Conservation (phyloP, 2,329 filamentous ascomycete genomes). For the Nigrospora sphaerica region DNA sequence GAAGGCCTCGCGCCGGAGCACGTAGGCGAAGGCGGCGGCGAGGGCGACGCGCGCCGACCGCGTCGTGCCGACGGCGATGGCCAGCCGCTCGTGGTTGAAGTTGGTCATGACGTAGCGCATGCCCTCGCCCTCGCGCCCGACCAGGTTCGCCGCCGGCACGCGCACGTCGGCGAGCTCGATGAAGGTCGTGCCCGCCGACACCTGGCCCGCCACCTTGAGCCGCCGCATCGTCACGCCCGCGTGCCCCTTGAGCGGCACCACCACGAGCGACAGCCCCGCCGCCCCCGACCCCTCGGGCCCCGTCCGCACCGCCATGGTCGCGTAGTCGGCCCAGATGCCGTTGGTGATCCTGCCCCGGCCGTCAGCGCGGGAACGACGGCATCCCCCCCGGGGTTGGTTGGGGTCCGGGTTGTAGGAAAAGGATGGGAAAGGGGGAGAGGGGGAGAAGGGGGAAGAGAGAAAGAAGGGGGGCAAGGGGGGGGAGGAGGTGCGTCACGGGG, state of each 20-base stretch:
- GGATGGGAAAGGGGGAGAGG: too few relatives aligned
- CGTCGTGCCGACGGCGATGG: conserved; percentile 57
- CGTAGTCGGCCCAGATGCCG: conserved; percentile 62
- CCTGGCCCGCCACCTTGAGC: conserved; percentile 59
- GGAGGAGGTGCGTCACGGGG: too few relatives aligned
- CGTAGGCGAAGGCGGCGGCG: conserved; percentile 27
- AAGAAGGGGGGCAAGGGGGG: too few relatives aligned
- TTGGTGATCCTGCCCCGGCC: conserved; percentile 53
- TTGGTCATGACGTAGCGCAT: conserved; percentile 74
- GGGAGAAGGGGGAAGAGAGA: too few relatives aligned
- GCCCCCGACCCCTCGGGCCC: conserved; percentile 52
- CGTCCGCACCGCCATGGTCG: conserved; percentile 67
- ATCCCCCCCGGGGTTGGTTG: too few relatives aligned
- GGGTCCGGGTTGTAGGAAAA: too few relatives aligned
- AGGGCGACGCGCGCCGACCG: conserved; percentile 44
- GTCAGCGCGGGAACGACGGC: background rate
- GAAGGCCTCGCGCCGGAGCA: conserved; percentile 30
- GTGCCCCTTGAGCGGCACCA: conserved; percentile 62
- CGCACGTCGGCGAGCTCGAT: conserved; percentile 71
- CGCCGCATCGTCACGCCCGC: conserved; percentile 62
- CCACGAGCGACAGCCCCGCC: conserved; percentile 56
- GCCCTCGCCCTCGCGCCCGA: conserved; percentile 62
- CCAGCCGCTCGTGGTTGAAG: conserved; percentile 72
- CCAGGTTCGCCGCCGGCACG: conserved; percentile 63
- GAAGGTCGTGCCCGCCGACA: conserved; percentile 62